These are phyloP conservation scores for Casuarina cunninghamiana DNA, from an alignment of 306 rosid species.

Conservation along the genomic window DNA sequence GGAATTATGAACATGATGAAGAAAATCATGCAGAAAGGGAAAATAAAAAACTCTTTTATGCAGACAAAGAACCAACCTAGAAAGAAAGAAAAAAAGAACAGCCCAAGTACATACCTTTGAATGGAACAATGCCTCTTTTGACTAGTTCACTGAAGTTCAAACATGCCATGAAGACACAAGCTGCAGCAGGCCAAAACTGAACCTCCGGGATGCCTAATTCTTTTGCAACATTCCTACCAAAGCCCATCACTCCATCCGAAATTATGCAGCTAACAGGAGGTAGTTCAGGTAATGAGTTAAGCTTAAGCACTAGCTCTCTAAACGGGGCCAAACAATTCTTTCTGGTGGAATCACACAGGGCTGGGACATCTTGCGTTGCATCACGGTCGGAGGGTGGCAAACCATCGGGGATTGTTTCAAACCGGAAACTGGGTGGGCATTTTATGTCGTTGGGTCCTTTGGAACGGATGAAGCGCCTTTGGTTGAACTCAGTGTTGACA, in stretches of 20 bases:
- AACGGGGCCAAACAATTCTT: slow-evolving; percentile 28
- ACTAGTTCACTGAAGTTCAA: slow-evolving; percentile 26
- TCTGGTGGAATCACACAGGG: slow-evolving; percentile 26
- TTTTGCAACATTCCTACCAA: slow-evolving; percentile 24
- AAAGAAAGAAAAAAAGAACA: not conserved
- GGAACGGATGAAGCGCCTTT: slow-evolving; percentile 16
- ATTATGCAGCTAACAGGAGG: slow-evolving; percentile 32
- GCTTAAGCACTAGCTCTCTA: slow-evolving; percentile 27
- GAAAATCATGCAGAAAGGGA: too few species aligned
- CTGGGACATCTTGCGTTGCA: slow-evolving; percentile 21
- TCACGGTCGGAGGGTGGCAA: slow-evolving; percentile 11
- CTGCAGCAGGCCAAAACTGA: slow-evolving; percentile 44
- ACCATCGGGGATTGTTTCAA: slow-evolving; percentile 36
- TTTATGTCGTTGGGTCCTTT: slow-evolving; percentile 5
- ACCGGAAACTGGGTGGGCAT: slow-evolving; percentile 18
- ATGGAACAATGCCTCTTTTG: slow-evolving; percentile 29
- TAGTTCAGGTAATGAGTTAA: slow-evolving; percentile 17
- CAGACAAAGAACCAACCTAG: too few species aligned
- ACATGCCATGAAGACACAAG: slow-evolving; percentile 39
- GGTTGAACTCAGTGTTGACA: slow-evolving; percentile 23
- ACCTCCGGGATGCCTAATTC: slow-evolving; percentile 33
- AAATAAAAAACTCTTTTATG: too few species aligned
- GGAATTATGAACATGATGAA: too few species aligned
- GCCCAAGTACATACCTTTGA: slow-evolving; percentile 10
- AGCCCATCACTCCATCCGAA: slow-evolving; percentile 33